phyloP scores from a whole-genome alignment of 495 filamentous ascomycete genomes.

The Aspergillus biplanus region DNA sequence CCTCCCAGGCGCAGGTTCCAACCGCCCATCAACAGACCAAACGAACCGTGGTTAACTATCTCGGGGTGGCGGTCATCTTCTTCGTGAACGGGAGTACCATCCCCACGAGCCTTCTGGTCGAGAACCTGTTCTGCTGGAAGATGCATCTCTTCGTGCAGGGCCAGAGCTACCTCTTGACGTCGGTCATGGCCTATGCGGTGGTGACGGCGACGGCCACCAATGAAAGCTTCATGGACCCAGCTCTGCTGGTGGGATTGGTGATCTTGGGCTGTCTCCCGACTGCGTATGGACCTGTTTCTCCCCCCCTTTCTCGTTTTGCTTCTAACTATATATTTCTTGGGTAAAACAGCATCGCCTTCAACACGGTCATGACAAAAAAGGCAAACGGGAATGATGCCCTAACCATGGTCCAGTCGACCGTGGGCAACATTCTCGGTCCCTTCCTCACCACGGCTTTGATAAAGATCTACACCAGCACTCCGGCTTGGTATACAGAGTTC shows the following conservation, averaged over 20 bases:
- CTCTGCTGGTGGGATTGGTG: constrained; percentile 44
- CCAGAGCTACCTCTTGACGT: not conserved
- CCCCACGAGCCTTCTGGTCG: constrained; percentile 26
- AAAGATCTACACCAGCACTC: constrained; percentile 39
- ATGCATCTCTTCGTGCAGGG: not conserved
- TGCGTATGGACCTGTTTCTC: no score
- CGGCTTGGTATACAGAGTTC: constrained; percentile 44
- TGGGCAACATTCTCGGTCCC: constrained; percentile 46
- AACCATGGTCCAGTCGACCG: constrained; percentile 45
- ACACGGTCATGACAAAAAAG: constrained; percentile 47
- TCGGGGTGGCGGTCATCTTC: constrained; percentile 43
- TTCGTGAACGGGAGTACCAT: constrained; percentile 48
- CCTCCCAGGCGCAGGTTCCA: constrained; percentile 46
- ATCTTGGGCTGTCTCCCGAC: constrained; percentile 42
- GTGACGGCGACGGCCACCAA: constrained; percentile 33
- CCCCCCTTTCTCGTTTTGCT: no score
- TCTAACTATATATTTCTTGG: no score
- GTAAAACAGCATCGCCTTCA: constrained; percentile 20
- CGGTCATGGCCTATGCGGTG: not conserved
- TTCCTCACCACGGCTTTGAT: constrained; percentile 44
- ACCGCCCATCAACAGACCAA: constrained; percentile 35
- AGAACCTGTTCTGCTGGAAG: not conserved
- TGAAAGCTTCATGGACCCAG: constrained; percentile 42
- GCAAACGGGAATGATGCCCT: constrained; percentile 45
- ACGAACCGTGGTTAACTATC: constrained; percentile 37